Percentiles rank a stretch among this genome's conserved stretches.
phyloP scores from a whole-genome alignment of 768 basidiomycete species.

The Boletus rufocinnamomeus region DNA sequence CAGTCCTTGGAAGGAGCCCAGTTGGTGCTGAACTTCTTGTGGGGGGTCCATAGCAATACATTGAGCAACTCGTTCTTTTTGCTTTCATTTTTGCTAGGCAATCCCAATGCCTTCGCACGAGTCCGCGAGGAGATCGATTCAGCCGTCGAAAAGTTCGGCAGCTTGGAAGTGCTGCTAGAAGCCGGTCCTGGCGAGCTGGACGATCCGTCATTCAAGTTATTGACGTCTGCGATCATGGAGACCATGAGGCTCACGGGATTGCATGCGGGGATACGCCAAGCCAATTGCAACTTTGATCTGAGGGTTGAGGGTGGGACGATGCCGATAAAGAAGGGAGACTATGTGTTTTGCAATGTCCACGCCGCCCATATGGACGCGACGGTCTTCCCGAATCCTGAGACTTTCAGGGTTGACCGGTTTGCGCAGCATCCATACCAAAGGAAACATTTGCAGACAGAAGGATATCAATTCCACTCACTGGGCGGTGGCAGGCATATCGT shows the following conservation, averaged over 20 bases:
- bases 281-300: constrained; percentile 20
- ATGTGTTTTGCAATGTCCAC: constrained; percentile 19
- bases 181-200: constrained; percentile 19
- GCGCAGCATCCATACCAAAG: constrained; percentile 14
- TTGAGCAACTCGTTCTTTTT: constrained; percentile 23
- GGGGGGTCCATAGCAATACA: constrained; percentile 26
- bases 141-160: constrained; percentile 14
- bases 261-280: constrained; percentile 21
- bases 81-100: constrained; percentile 38
- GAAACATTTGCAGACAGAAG: constrained; percentile 17
- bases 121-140: constrained; percentile 49
- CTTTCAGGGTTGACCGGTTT: constrained; percentile 25
- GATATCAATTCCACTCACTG: constrained; percentile 16
- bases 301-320: constrained; percentile 9
- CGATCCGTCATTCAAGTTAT: constrained; percentile 18
- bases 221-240: constrained; percentile 31
- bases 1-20: constrained; percentile 20
- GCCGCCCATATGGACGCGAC: constrained; percentile 23
- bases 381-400: constrained; percentile 13
- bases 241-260: constrained; percentile 26
- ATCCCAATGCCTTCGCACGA: constrained; percentile 45
- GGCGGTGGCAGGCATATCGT: constrained; percentile 24
- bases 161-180: constrained; percentile 15
- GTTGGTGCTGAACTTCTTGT: constrained; percentile 23
- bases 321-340: constrained; percentile 25